phyloP scores from a whole-genome alignment of 1,284 basidiomycete species.

The Cryptococcus sp. region DNA sequence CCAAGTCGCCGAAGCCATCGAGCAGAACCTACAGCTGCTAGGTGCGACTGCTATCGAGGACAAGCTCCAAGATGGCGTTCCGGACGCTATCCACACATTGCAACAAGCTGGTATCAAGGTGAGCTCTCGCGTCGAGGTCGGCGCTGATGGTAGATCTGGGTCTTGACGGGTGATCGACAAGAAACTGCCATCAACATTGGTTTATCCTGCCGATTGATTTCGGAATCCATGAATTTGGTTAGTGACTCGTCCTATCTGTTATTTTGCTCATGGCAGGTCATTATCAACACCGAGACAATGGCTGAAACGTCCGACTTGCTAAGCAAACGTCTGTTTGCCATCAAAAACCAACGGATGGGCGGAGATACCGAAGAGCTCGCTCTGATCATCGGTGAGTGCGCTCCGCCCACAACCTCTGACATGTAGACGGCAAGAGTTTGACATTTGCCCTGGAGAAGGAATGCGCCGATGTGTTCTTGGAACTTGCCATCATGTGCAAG shows the following conservation, averaged over 20 bases:
- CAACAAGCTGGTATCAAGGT: constrained; percentile 98
- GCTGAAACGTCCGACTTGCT: constrained; percentile 84
- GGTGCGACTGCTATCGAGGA: constrained; percentile 99
- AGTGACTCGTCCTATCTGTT: constrained; percentile 21
- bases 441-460: constrained; percentile 90
- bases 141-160: constrained; percentile 67
- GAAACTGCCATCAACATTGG: constrained; percentile 99
- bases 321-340: constrained; percentile 78
- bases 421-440: constrained; percentile 88
- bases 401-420: constrained; percentile 1
- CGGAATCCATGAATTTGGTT: constrained; percentile 97
- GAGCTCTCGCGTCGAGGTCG: background rate
- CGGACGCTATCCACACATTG: constrained; percentile 94
- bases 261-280: constrained; percentile 60
- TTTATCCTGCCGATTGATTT: constrained; percentile 91
- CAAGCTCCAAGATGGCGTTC: constrained; percentile 96
- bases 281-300: constrained; percentile 85
- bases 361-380: constrained; percentile 94
- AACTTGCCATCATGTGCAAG: constrained; percentile 97
- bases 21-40: constrained; percentile 84
- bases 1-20: constrained; percentile 89
- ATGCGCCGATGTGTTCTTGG: constrained; percentile 79
- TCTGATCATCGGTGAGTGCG: constrained; percentile 73
- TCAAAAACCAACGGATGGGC: constrained; percentile 83
- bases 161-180: constrained; percentile 94